phyloP scores from a whole-genome alignment of 768 basidiomycete species.

The Phanerochaete sordida region DNA sequence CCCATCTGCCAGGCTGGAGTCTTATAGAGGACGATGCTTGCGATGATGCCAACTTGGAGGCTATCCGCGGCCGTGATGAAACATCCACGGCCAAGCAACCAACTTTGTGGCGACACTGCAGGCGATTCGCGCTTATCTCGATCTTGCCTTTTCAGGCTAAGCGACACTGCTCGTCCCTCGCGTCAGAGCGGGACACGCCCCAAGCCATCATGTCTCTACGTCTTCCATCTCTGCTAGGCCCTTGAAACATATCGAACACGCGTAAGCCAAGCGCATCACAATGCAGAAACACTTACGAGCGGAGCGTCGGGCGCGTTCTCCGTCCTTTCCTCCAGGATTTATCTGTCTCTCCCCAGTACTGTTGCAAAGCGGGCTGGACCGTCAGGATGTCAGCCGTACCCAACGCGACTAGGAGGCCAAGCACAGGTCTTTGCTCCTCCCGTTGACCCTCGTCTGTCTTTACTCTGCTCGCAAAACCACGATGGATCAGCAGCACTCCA shows the following conservation, averaged over 20 bases:
- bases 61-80: conserved; percentile 7
- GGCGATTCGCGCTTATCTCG: background rate
- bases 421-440: background rate
- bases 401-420: background rate
- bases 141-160: too few species aligned
- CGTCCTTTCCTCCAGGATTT: background rate
- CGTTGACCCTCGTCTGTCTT: background rate
- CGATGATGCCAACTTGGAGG: background rate
- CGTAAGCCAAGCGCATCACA: background rate
- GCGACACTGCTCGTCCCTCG: background rate
- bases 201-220: background rate
- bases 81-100: conserved; percentile 2
- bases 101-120: background rate
- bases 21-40: background rate
- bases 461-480: background rate
- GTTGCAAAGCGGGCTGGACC: background rate
- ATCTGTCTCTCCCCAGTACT: too few species aligned
- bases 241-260: background rate
- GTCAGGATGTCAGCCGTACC: background rate
- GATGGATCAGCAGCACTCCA: background rate
- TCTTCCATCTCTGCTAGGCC: background rate
- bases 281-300: background rate
- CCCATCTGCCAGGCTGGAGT: background rate
- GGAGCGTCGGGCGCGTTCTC: background rate
- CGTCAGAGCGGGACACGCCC: background rate